These are phyloP conservation scores for Coemansia sp. DNA, from an alignment of 192 early-diverging fungal species.

Conservation along the genomic window DNA sequence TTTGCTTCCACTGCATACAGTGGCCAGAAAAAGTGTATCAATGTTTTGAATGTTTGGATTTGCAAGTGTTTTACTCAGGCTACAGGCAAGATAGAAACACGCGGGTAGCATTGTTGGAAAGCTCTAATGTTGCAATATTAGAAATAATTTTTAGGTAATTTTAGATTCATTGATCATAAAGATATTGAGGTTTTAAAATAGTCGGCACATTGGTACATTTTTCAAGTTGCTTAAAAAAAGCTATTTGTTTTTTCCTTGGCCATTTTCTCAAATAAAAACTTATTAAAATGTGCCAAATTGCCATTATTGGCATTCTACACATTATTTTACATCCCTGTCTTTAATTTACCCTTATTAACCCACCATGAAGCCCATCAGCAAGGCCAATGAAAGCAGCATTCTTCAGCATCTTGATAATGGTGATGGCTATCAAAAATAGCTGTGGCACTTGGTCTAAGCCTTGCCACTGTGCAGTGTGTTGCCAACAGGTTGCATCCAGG, in stretches of 20 bases:
- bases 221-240: background rate
- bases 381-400: background rate
- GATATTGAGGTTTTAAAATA: no score
- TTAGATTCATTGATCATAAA: no score
- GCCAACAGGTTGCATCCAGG: background rate
- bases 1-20: no score
- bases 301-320: background rate
- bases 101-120: no score
- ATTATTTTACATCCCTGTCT: background rate
- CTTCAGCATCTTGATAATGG: background rate
- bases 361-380: background rate
- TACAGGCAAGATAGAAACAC: no score
- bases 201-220: background rate
- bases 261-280: background rate
- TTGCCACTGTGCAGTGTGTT: background rate
- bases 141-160: no score
- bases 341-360: background rate
- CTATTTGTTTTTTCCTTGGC: background rate
- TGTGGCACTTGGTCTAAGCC: background rate
- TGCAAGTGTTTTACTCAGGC: no score
- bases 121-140: no score
- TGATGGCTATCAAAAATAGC: background rate
- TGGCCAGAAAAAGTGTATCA: no score
- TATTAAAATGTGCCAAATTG: background rate
- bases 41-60: no score